Evolutionary conservation across 805 yeast species (phyloP).

Genomic region (Brettanomyces custersianus): DNA sequence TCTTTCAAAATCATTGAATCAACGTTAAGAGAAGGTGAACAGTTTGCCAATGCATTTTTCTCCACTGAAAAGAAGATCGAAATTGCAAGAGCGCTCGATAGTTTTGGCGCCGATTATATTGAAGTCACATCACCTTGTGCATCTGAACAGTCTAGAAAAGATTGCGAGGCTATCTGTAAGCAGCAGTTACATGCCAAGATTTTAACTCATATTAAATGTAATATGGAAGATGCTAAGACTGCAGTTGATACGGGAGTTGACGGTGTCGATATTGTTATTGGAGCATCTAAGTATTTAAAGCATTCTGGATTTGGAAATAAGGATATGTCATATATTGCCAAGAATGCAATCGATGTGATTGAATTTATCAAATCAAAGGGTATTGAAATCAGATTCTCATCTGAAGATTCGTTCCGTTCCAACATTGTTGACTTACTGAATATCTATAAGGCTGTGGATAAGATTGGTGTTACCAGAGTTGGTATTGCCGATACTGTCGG

Average conservation of each 20-base stretch:
- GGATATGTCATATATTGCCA: constrained; percentile 96
- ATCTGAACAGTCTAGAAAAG: constrained; percentile 82
- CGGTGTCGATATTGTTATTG: constrained; percentile 97
- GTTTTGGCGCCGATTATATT: constrained; percentile 96
- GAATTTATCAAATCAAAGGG: constrained; percentile 96
- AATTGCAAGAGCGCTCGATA: constrained; percentile 94
- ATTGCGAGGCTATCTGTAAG: constrained; percentile 98
- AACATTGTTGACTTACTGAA: constrained; percentile 92
- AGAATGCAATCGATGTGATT: constrained; percentile 92
- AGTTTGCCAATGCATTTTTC: constrained; percentile 95
- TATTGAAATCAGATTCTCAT: constrained; percentile 91
- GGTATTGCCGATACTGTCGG: constrained; percentile 99
- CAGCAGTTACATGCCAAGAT: constrained; percentile 93
- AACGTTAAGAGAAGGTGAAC: constrained; percentile 97
- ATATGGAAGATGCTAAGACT: constrained; percentile 96
- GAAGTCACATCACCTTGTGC: constrained; percentile 98
- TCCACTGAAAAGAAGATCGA: constrained; percentile 90
- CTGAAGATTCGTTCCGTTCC: constrained; percentile 96
- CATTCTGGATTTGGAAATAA: constrained; percentile 96
- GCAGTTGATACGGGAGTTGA: constrained; percentile 99
- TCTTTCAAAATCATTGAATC: constrained; percentile 90
- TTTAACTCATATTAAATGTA: constrained; percentile 94
- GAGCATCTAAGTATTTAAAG: constrained; percentile 91
- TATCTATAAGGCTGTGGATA: constrained; percentile 93
- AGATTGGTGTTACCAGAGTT: constrained; percentile 96